Evolutionary conservation across 305 asterid species (phyloP).

Genomic region (Rubia tinctorum): DNA sequence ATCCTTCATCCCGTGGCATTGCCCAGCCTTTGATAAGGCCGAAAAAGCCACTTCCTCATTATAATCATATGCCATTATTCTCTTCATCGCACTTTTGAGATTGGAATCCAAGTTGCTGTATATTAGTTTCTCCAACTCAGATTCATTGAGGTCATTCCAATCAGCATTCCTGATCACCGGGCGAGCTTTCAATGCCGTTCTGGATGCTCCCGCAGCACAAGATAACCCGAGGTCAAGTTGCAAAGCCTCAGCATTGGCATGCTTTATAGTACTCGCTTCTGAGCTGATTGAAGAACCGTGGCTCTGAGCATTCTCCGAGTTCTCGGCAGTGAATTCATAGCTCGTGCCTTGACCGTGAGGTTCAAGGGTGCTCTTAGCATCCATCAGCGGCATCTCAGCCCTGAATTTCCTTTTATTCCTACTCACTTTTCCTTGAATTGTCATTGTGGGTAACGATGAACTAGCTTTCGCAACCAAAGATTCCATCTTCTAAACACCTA

Average conservation of each 20-base stretch:
- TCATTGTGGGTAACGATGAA: constrained; percentile 49
- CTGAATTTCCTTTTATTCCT: constrained; percentile 93
- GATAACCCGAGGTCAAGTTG: constrained; percentile 87
- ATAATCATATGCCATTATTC: constrained; percentile 64
- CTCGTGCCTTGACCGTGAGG: constrained; percentile 55
- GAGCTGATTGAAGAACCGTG: constrained; percentile 46
- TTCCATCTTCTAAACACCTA: constrained; percentile 13
- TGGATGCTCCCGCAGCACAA: constrained; percentile 47
- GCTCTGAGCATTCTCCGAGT: constrained; percentile 45
- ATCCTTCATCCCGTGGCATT: constrained; percentile 90
- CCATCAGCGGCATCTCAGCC: constrained; percentile 80
- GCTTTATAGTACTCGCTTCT: constrained; percentile 55
- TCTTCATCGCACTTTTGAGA: constrained; percentile 75
- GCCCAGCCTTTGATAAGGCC: constrained; percentile 83
- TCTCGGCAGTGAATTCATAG: constrained; percentile 79
- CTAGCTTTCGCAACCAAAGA: constrained; percentile 10
- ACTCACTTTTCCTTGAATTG: constrained; percentile 75
- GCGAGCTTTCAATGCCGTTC: constrained; percentile 47
- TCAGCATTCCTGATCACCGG: constrained; percentile 67
- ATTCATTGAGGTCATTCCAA: constrained; percentile 88
- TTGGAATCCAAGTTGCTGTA: constrained; percentile 71
- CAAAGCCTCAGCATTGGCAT: constrained; percentile 48
- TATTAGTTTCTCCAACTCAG: constrained; percentile 79
- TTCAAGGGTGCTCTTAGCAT: constrained; percentile 48
- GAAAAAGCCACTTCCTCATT: constrained; percentile 60